Base-by-base conservation (phyloP, 2,329 filamentous ascomycete genomes). In the Fusarium veterinarium region DNA sequence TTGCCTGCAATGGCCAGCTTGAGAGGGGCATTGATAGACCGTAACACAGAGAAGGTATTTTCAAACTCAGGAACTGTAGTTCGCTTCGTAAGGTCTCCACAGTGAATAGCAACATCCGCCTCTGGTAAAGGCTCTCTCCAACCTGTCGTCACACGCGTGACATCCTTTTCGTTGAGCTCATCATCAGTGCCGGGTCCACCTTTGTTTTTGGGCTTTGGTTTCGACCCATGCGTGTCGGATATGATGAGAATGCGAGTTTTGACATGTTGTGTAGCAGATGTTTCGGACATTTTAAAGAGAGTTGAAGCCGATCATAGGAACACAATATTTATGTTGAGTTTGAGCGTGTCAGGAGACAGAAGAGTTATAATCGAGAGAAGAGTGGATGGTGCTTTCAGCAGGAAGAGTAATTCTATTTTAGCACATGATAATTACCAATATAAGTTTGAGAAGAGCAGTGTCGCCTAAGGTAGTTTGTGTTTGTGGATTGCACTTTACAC, bases 1-100 rank as follows among this genome's bases (percentile, higher is more conserved):
- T 89, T 89, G 4, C 88, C 87, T 4, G 87, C 83, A 65, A 90
- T 89, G 46, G 85, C 82, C 7, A 90, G 80, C 69, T 89, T 89
- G 11, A 89, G 79, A 0, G 85, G 84, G 3, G 87, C 86, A 10
- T 82, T 71, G n/a, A 88, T 75, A 3, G 64, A 57, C 8, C 81
- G 75, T 8, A 90, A 79, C 41, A 85, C 76, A n/a, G 79, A 64
- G 14, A 89, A 79, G 0, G 86, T 81, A 1, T 74, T 73, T 16
- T 72, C 75, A 45, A 84, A 84, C 67, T 88, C 86, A 4, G 73
- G 52, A 0, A 86, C 56, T 13, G 79, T 80, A 6, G 84, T 85
- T 12, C 78, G 77, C 2, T 82, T 77, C 1, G 86, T 88, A 6
- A 89, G 78, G 61, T 89, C 86, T 46, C 88, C 87, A 67, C 86